Base-by-base conservation (phyloP, 2,329 filamentous ascomycete species). In the Xylariaceae sp. region DNA sequence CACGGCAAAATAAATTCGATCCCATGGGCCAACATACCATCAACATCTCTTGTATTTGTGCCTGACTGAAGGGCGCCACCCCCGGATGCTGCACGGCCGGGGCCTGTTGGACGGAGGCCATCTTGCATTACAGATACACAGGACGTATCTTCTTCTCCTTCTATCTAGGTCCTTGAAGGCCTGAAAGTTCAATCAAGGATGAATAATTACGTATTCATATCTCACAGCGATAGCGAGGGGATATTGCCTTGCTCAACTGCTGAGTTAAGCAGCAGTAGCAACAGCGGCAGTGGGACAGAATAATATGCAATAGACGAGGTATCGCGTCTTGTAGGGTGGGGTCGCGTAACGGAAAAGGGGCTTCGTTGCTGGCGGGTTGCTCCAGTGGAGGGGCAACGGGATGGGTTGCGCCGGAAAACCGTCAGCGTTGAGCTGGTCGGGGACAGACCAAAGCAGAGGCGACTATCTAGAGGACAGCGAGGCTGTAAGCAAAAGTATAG, bases 101-200 rank as follows among this genome's bases (percentile, higher is more conserved):
- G 65, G 86, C 81, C 69, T 85, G 77, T 77, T 94, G 90, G 71
- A 92, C 86, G 64, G 89, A 92, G 74, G 90, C 87, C 90, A 95
- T 95, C 71, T 61, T 82, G 75, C 57, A 61, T 55, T 55, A 63
- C 4, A 57, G 41, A 48, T 61, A 50, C 47, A 50, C 47, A 53
- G 51, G 60, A 55, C 13, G 61, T 61, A 57, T 55, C 57, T 51
- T 51, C 13, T 13, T 41, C 23, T 30, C 23, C 9, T 8, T 41
- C 13, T 59, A 64, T 64, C 63, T 49, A 59, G 57, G 66, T 62
- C 58, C 58, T 49, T 60, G 60, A 61, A 64, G 58, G 57, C 57
- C 52, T 64, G 58, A 55, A 30, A 66, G 59, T 67, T 62, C 59
- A 64, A 49, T 63, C 51, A 61, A 58, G 47, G 49, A 48, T 49